These are phyloP conservation scores for Carex parvula DNA, from an alignment of 176 grass and related monocot genomes.

Conservation along the genomic window DNA sequence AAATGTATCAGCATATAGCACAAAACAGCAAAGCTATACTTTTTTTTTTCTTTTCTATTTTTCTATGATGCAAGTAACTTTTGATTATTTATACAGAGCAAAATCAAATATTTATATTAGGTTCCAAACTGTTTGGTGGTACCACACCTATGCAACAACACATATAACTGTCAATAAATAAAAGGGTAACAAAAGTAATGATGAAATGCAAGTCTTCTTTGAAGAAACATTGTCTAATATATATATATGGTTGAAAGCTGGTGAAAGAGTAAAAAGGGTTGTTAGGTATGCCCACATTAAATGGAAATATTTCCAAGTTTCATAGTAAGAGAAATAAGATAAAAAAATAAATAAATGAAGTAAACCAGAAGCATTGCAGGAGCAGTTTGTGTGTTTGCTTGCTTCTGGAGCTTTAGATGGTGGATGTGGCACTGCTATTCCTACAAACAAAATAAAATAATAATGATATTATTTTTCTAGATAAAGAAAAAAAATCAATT, in stretches of 20 bases:
- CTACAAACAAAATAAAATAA: constrained; percentile 19
- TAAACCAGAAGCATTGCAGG: constrained; percentile 14
- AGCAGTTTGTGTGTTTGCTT: constrained; percentile 11
- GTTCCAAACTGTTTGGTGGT: neutral
- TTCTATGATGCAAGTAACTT: neutral
- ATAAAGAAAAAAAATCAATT: neutral
- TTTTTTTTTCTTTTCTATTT: neutral
- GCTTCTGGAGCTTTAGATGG: constrained; percentile 25
- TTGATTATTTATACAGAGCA: neutral
- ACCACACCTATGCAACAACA: neutral
- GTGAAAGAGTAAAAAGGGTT: neutral
- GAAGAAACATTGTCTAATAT: neutral
- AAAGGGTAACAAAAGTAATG: neutral
- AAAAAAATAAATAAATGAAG: neutral
- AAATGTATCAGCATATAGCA: neutral
- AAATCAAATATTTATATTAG: neutral
- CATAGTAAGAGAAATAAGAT: neutral
- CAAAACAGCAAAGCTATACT: neutral
- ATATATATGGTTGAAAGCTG: neutral
- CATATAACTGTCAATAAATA: neutral
- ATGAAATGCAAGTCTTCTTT: neutral
- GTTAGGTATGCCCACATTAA: neutral
- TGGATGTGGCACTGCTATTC: constrained; percentile 16
- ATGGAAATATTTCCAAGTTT: neutral
- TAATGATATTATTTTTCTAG: neutral